A percentile compares a stretch with the other conserved stretches of the same genome.
phyloP scores from a whole-genome alignment of 2,329 filamentous ascomycete genomes.

The Pseudogymnoascus sp. region DNA sequence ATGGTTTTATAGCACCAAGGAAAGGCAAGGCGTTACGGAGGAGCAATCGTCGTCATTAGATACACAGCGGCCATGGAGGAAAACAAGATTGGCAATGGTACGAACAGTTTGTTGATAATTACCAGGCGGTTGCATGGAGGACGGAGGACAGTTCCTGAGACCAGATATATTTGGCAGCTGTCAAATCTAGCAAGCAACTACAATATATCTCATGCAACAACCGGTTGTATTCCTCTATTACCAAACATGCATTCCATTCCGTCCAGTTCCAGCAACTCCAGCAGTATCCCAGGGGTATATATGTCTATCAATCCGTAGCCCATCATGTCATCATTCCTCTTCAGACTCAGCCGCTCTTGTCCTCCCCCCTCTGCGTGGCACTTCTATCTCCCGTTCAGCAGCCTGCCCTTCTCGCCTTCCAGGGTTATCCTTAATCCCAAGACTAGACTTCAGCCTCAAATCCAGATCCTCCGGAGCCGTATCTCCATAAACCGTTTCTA shows the following conservation, averaged over 20 bases:
- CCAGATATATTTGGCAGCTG: not conserved
- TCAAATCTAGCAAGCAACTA: not conserved
- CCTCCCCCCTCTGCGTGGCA: conserved; percentile 21
- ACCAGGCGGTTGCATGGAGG: not conserved
- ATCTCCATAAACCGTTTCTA: conserved; percentile 53
- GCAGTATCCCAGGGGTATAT: conserved; percentile 3
- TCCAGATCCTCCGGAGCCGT: conserved; percentile 46
- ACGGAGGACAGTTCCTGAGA: not conserved
- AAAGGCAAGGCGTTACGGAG: not conserved
- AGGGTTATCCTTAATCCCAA: conserved; percentile 41
- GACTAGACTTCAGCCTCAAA: conserved; percentile 52
- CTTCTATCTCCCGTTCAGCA: conserved; percentile 19
- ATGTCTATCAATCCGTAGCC: not conserved
- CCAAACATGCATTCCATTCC: not conserved
- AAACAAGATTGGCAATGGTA: not conserved
- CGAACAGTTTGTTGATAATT: not conserved
- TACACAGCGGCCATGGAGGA: not conserved
- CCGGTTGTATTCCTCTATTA: not conserved
- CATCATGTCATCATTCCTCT: conserved; percentile 11
- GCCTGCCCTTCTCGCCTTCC: conserved; percentile 13
- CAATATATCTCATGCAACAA: not conserved
- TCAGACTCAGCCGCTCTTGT: conserved; percentile 15
- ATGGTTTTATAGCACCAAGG: not conserved
- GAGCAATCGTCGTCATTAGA: not conserved
- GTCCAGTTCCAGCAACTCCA: not conserved